Evolutionary conservation across 768 basidiomycete species (phyloP).

Genomic region (Lentinula sp.): DNA sequence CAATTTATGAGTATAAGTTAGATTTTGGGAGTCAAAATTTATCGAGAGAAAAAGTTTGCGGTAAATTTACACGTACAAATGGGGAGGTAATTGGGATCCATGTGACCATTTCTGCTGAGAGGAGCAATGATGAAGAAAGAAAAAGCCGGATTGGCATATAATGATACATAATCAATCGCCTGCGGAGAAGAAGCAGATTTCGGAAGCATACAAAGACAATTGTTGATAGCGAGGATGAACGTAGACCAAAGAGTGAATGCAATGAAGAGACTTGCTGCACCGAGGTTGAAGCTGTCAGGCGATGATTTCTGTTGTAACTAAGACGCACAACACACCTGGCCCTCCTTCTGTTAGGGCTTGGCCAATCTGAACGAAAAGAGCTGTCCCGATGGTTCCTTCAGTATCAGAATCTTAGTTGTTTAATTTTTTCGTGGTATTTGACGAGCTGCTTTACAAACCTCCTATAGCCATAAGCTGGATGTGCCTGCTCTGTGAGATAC

Average conservation of each 20-base stretch:
- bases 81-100: conserved; percentile 76
- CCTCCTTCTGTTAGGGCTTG: conserved; percentile 53
- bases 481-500: conserved; percentile 33
- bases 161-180: neutral
- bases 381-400: conserved; percentile 70
- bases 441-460: conserved; percentile 21
- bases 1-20: neutral
- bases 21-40: neutral
- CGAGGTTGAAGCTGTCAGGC: conserved; percentile 14
- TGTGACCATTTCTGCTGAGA: conserved; percentile 75
- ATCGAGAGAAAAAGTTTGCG: neutral
- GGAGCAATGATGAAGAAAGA: conserved; percentile 16
- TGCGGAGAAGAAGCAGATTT: no score
- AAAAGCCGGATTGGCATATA: neutral
- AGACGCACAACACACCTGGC: conserved; percentile 40
- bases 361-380: conserved; percentile 73
- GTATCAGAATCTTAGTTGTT: neutral
- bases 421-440: neutral
- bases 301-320: conserved; percentile 14
- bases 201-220: conserved; percentile 32
- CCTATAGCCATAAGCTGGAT: conserved; percentile 49
- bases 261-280: conserved; percentile 40
- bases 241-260: conserved; percentile 45
- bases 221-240: conserved; percentile 43
- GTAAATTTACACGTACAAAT: conserved; percentile 38